Base-by-base conservation (phyloP, 495 filamentous ascomycete species). In the Terfezia claveryi region DNA sequence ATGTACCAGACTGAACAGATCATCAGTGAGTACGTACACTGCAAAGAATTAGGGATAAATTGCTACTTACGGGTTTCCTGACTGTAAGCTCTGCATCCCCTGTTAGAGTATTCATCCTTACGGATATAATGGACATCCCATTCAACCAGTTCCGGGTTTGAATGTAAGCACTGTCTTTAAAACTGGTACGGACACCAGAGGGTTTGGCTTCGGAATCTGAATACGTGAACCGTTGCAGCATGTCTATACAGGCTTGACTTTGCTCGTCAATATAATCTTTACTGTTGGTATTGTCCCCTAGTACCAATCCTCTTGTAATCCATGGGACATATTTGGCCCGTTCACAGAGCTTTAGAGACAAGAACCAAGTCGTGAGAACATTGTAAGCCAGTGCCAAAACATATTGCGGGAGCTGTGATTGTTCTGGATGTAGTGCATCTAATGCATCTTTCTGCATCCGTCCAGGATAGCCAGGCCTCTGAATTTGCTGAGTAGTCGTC, bases 351-450 rank as follows among this genome's bases (percentile, higher is more conserved):
- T 83, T 87, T 57, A 96, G 65, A 8, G 85, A 82, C 53, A 96
- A 70, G 66, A 94, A 96, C 92, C 92, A 99, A 61, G 93, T 94
- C 3, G 85, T 84, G 60, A 96, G 86, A 60, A 93, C 87, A 67
- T 96, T 87, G 65, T 94, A 93, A 7, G 91, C 88, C 23, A 95
- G 71, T 1, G 85, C 81, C 64, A 87, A 87, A 36, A 96, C 85
- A 64, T 99, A 99, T 64, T 87, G 85, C 1, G 85, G 84, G 9
- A 89, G 72, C 61, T 85, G 83, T 51, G 68, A 17, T 67, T 59
- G 54, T 66, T 69, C 38, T 68, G 70, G 20, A 51, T 56, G 38
- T n/a, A 16, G 53, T 44, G 38, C 23, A 49, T 66, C 54, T 57
- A 23, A 49, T 50, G 55, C 2, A 51, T 49, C 54, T 16, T 49